These are phyloP conservation scores for Nitzschia palea DNA, from an alignment of 108 stramenopile genomes.

Conservation along the genomic window DNA sequence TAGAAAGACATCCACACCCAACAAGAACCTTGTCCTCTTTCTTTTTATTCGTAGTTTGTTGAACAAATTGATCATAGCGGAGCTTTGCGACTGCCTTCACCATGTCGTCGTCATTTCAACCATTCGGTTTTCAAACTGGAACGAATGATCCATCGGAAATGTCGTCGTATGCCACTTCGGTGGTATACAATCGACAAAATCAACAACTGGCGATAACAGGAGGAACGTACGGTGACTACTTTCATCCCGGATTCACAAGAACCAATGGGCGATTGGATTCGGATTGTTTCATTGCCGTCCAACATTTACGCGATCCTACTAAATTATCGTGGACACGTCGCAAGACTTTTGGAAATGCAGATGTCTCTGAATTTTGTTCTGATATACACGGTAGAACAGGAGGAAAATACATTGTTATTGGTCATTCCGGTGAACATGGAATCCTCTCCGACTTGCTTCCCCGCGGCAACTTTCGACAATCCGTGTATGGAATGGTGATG, in stretches of 20 bases:
- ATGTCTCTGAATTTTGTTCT: slow-evolving; percentile 10
- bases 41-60: too few species aligned
- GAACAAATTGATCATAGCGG: too few species aligned
- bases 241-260: not conserved
- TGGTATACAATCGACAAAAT: slow-evolving; percentile 49
- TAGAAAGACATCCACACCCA: too few species aligned
- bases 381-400: not conserved
- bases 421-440: slow-evolving; percentile 3
- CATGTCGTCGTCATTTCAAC: not conserved
- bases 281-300: slow-evolving; percentile 11
- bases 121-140: slow-evolving; percentile 22
- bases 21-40: too few species aligned
- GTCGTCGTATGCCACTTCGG: slow-evolving; percentile 35
- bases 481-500: slow-evolving; percentile 11
- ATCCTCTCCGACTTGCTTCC: slow-evolving; percentile 5
- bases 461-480: not conserved
- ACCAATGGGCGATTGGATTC: not conserved
- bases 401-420: not conserved
- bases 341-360: slow-evolving; percentile 1
- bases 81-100: too few species aligned
- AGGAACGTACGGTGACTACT: slow-evolving; percentile 26
- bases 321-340: slow-evolving; percentile 7
- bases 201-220: slow-evolving; percentile 50
- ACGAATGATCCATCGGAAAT: slow-evolving; percentile 6
- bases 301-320: not conserved